Evolutionary conservation across 2,329 filamentous ascomycete genomes (phyloP).

Genomic region (Nigrospora oryzae): DNA sequence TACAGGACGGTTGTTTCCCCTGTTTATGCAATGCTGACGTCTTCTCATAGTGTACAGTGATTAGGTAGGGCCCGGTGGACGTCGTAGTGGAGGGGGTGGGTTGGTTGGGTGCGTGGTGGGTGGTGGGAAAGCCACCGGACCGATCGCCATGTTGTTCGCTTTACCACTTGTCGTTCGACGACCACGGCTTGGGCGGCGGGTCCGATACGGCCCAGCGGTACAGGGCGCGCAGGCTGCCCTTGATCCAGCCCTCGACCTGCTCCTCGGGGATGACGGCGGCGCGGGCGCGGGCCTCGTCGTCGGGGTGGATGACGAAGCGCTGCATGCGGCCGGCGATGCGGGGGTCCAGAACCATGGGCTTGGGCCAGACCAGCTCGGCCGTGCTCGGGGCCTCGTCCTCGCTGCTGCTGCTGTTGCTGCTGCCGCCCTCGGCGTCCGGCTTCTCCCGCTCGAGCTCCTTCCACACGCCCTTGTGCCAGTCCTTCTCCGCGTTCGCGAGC

Average conservation of each 20-base stretch:
- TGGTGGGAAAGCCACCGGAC: too few species aligned
- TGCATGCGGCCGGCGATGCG: conserved; percentile 75
- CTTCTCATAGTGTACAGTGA: too few species aligned
- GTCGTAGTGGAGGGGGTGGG: too few species aligned
- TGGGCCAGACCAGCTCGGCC: conserved; percentile 65
- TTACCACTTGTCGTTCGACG: conserved; percentile 6
- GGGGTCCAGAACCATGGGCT: conserved; percentile 65
- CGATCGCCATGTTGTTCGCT: neutral
- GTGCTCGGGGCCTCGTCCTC: conserved; percentile 9
- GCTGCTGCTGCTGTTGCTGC: conserved; percentile 4
- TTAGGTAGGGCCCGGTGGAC: too few species aligned
- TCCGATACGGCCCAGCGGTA: conserved; percentile 41
- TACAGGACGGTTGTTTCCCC: too few species aligned
- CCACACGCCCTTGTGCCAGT: conserved; percentile 78
- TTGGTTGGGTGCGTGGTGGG: too few species aligned
- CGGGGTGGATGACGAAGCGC: conserved; percentile 59
- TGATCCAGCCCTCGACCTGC: conserved; percentile 63
- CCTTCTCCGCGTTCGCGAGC: conserved; percentile 63
- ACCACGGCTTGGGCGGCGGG: conserved; percentile 25
- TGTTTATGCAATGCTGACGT: too few species aligned
- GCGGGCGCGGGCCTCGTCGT: conserved; percentile 61
- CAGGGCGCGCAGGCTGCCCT: conserved; percentile 46
- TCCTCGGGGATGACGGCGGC: conserved; percentile 56
- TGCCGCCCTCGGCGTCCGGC: conserved; percentile 19
- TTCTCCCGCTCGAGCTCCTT: conserved; percentile 39